Conservation (phyloP, 306 rosid species). For the Pachyrhizus erosus region DNA sequence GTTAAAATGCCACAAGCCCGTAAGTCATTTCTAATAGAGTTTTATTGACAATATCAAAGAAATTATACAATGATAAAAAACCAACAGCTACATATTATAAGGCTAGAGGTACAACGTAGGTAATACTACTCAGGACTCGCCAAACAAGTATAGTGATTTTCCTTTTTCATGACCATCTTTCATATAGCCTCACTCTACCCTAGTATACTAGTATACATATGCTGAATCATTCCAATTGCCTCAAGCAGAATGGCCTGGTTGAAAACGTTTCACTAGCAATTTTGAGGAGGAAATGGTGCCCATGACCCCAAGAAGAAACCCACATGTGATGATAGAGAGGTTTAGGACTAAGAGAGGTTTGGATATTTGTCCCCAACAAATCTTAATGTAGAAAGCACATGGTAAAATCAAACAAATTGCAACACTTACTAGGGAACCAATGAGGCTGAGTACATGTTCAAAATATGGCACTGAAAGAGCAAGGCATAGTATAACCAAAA, state of each 20-base stretch:
- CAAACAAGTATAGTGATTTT: no score
- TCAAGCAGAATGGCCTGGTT: conserved; percentile 37
- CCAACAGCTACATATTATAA: no score
- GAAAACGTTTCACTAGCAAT: conserved; percentile 47
- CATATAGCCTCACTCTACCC: not conserved
- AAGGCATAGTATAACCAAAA: no score
- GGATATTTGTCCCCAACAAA: no score
- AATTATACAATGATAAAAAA: not conserved
- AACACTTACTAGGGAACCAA: no score
- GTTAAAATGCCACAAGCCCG: no score
- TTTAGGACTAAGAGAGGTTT: no score
- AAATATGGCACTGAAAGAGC: no score
- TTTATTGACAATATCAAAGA: not conserved
- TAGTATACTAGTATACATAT: not conserved
- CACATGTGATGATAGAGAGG: conserved; percentile 44
- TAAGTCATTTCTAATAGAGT: no score
- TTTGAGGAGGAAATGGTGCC: conserved; percentile 69
- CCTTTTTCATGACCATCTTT: not conserved
- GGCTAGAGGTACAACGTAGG: not conserved
- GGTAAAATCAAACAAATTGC: no score
- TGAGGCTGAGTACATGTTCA: no score
- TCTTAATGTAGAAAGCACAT: no score
- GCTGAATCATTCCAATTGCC: conserved; percentile 2
- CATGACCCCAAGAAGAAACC: conserved; percentile 53
- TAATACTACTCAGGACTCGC: not conserved